Evolutionary conservation across 1,284 basidiomycete genomes (phyloP).

Genomic region (Veloboletus limbatus): DNA sequence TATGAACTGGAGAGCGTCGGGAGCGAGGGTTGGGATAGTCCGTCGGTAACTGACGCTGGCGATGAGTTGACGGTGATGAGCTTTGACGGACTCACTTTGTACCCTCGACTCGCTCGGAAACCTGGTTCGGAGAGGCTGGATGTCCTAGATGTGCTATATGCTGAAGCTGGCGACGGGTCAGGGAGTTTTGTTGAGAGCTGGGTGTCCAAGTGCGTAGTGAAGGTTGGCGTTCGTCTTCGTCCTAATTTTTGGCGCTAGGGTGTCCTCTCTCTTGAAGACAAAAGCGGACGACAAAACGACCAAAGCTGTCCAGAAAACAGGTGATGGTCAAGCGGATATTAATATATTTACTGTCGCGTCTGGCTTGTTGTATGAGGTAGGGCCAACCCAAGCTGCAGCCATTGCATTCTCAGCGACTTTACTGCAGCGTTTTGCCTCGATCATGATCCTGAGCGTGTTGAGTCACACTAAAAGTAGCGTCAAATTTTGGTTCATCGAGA

Average conservation of each 20-base stretch:
- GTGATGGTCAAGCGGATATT: constrained; percentile 72
- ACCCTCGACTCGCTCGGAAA: constrained; percentile 72
- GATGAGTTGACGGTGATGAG: constrained; percentile 76
- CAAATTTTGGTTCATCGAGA: constrained; percentile 99
- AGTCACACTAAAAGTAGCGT: constrained; percentile 90
- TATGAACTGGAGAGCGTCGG: constrained; percentile 83
- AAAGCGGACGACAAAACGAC: constrained; percentile 18
- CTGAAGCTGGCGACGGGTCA: constrained; percentile 31
- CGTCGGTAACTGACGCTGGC: constrained; percentile 60
- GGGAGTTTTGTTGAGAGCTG: constrained; percentile 44
- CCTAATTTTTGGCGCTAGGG: constrained; percentile 34
- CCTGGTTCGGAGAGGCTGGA: constrained; percentile 80
- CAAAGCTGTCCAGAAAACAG: constrained; percentile 18
- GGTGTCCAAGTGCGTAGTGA: constrained; percentile 45
- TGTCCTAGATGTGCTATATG: constrained; percentile 59
- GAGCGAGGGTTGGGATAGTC: constrained; percentile 81
- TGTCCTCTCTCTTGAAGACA: constrained; percentile 53
- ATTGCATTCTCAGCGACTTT: constrained; percentile 10
- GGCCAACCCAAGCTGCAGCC: not conserved
- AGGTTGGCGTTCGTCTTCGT: not conserved
- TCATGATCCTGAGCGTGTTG: constrained; percentile 97
- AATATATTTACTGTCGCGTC: constrained; percentile 99
- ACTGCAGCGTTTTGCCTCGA: constrained; percentile 88
- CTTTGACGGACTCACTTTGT: constrained; percentile 87
- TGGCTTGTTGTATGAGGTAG: constrained; percentile 91